Conservation (phyloP, 2,329 filamentous ascomycete species). For the Didymella glomerata region DNA sequence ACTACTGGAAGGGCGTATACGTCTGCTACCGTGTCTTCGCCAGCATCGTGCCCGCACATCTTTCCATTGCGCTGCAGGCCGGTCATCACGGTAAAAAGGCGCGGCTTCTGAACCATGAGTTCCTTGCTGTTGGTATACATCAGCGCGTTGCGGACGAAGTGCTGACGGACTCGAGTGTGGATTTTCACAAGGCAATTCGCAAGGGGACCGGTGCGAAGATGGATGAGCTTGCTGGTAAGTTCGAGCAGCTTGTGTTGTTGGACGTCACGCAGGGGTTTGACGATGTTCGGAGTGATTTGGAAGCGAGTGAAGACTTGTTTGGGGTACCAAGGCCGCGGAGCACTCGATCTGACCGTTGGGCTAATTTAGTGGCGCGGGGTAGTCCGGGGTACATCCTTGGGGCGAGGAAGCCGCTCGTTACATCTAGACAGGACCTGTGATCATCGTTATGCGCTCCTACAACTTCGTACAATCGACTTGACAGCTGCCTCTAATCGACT, state of each 20-base stretch:
- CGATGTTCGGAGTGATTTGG: not conserved
- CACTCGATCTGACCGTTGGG: slow-evolving; percentile 4
- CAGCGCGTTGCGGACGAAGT: not conserved
- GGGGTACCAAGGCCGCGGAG: not conserved
- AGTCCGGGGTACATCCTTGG: slow-evolving; percentile 4
- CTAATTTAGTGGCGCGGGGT: slow-evolving; percentile 3
- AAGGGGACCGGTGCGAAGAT: slow-evolving; percentile 24
- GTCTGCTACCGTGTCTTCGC: not conserved
- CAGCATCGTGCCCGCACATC: not conserved
- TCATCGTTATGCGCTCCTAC: too few relatives aligned
- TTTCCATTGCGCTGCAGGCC: not conserved
- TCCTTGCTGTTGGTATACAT: not conserved
- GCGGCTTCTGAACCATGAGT: not conserved
- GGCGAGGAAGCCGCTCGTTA: not conserved
- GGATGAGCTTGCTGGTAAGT: slow-evolving; percentile 38
- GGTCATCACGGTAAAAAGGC: not conserved
- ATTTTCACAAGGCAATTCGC: not conserved
- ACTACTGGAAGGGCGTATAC: not conserved
- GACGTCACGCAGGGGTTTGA: slow-evolving; percentile 3
- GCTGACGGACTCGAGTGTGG: not conserved
- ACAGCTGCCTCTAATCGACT: not conserved
- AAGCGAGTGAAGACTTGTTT: not conserved
- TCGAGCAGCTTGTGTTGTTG: slow-evolving; percentile 42
- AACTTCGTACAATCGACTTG: not conserved
- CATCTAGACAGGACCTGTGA: not conserved